Evolutionary conservation across 2,329 filamentous ascomycete genomes (phyloP).

Genomic region (Colletotrichum neosansevieriae): DNA sequence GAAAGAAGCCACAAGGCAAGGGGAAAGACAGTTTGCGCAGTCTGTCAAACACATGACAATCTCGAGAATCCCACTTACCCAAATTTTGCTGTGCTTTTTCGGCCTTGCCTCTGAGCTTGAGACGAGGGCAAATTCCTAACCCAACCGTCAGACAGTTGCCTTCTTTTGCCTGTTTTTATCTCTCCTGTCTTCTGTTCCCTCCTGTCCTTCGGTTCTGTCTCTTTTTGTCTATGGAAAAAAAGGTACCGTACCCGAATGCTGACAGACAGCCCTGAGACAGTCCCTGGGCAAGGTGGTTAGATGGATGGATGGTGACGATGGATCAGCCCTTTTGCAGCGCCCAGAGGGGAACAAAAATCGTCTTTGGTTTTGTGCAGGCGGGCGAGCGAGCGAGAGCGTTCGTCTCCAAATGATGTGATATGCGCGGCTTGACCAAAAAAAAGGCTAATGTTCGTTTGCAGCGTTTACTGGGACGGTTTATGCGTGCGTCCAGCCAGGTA

Average conservation of each 20-base stretch:
- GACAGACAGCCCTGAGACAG: slow-evolving; percentile 9
- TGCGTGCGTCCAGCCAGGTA: slow-evolving; percentile 30
- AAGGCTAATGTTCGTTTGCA: slow-evolving; percentile 37
- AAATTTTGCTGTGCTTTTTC: neutral
- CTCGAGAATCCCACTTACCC: slow-evolving; percentile 16
- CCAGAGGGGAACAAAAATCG: neutral
- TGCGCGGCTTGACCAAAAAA: slow-evolving; percentile 33
- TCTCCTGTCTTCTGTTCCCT: neutral
- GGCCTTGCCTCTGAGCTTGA: slow-evolving; percentile 1
- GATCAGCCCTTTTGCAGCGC: slow-evolving; percentile 8
- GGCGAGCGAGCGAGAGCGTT: slow-evolving; percentile 29
- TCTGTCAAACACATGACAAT: slow-evolving; percentile 24
- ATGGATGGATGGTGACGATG: slow-evolving; percentile 3
- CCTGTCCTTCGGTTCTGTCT: slow-evolving; percentile 5
- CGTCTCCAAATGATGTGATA: slow-evolving; percentile 37
- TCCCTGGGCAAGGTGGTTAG: neutral
- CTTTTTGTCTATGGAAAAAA: neutral
- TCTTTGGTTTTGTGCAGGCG: slow-evolving; percentile 23
- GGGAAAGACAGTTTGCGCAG: slow-evolving; percentile 14
- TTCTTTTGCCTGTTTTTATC: neutral
- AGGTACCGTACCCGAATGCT: slow-evolving; percentile 8
- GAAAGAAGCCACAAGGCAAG: neutral
- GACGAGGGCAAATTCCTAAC: slow-evolving; percentile 2
- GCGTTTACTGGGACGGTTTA: slow-evolving; percentile 34
- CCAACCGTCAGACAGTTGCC: neutral